These are phyloP conservation scores for Hordeum marinum DNA, from an alignment of 176 grass and related monocot genomes.

Conservation along the genomic window DNA sequence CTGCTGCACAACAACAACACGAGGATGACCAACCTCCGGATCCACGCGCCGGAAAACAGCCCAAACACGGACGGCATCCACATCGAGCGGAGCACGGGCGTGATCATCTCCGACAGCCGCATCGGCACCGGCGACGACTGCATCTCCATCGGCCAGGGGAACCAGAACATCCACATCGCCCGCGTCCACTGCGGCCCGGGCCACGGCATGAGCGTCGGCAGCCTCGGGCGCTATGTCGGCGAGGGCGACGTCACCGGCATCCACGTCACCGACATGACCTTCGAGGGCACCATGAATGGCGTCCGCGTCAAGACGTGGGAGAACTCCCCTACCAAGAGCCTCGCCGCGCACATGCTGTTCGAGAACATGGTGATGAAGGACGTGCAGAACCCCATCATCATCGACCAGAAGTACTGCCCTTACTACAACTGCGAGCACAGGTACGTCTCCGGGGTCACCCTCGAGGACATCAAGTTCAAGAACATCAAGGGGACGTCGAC, in stretches of 20 bases:
- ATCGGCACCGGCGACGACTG: not conserved
- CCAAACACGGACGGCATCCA: conserved; percentile 80
- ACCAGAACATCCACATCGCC: not conserved
- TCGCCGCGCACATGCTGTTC: not conserved
- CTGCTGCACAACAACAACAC: conserved; percentile 28
- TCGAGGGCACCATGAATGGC: not conserved
- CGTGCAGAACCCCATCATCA: not conserved
- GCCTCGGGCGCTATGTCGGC: not conserved
- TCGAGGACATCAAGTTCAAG: not conserved
- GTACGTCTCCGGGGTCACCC: not conserved
- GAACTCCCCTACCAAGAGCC: not conserved
- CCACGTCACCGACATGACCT: not conserved
- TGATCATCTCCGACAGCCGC: conserved; percentile 25
- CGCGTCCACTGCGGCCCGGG: not conserved
- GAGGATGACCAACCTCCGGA: conserved; percentile 18
- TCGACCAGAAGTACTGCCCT: not conserved
- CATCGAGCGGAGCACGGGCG: conserved; percentile 43
- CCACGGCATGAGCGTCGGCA: not conserved
- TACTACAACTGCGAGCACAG: not conserved
- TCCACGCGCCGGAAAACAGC: conserved; percentile 36
- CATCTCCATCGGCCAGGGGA: not conserved
- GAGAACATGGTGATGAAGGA: not conserved
- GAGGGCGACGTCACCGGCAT: not conserved
- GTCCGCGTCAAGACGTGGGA: not conserved
- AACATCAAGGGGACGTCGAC: not conserved